Evolutionary conservation across 306 rosid genomes (phyloP), one percentile per base, ranked within the genome.

Genomic region (Gillenia trifoliata): DNA sequence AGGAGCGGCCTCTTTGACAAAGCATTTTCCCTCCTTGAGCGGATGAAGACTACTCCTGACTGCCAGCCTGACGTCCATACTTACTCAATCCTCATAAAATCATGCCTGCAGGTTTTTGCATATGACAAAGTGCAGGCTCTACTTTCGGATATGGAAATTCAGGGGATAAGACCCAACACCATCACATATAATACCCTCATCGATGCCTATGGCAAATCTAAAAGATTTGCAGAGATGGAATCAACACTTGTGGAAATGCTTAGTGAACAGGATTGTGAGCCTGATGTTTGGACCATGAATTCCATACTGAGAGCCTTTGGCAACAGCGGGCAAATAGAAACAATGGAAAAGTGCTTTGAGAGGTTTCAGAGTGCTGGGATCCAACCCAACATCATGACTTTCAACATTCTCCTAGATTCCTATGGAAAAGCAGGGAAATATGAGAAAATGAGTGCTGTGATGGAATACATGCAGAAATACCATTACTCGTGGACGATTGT

Each of bases 391-490:
- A 92, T 91, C 61, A 86, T 82, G 86, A 93, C 98, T 70, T 93
- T 91, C 82, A 93, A 93, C 62, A 91, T 90, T 79, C 90, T 91
- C 75, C 79, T 93, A 56, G 96, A 93, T 84, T 89, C 96, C 62
- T 91, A 91, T 33, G 93, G 91, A 75, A 93, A 93, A 80, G 81
- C 86, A 9, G 82, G 76, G 64, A 84, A 86, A 33, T 93, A 79
- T 70, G 75, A 76, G 47, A 93, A 91, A 78, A 86, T 91, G 98
- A 83, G 98, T 64, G 88, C 95, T 63, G 97, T 91, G 38, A 93
- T 93, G 97, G 91, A 91, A 75, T 93, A 91, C 82, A 93, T 93
- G 98, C 97, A 89, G 76, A 91, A 90, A 78, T 91, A 91, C 83
- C 97, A 90, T 68, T 86, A 84, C 72, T 90, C 98, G 12, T 93